phyloP scores from a whole-genome alignment of 805 yeast genomes.

The Starmerella sp. region DNA sequence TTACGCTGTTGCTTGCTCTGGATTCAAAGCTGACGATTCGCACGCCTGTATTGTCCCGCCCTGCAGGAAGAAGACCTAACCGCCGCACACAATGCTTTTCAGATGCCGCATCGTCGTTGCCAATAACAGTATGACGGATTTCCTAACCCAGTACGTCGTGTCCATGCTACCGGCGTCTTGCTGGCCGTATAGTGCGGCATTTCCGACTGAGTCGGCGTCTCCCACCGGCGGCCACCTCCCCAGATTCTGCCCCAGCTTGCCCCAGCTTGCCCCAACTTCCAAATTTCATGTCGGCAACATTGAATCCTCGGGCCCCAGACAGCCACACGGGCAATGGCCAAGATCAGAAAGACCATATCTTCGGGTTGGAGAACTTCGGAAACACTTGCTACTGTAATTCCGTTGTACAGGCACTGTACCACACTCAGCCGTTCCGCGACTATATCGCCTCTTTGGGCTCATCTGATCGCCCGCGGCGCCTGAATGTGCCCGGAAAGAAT shows the following conservation, averaged over 20 bases:
- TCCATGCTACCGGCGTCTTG: too few relatives aligned
- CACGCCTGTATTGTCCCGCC: too few relatives aligned
- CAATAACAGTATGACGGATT: too few relatives aligned
- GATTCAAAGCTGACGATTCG: background rate
- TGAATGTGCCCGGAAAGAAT: constrained; percentile 25
- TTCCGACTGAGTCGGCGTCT: too few relatives aligned
- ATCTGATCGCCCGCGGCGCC: constrained; percentile 32
- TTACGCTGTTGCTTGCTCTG: too few relatives aligned
- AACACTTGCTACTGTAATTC: constrained; percentile 92
- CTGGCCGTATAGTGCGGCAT: too few relatives aligned
- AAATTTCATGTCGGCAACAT: background rate
- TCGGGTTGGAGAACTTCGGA: constrained; percentile 37
- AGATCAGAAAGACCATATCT: constrained; percentile 26
- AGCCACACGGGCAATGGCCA: background rate
- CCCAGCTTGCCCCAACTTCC: background rate
- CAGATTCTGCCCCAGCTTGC: background rate
- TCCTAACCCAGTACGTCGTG: too few relatives aligned
- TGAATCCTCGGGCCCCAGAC: background rate
- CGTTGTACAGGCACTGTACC: constrained; percentile 75
- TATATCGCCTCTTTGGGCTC: constrained; percentile 30
- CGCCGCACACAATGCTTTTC: too few relatives aligned
- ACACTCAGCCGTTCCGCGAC: constrained; percentile 56
- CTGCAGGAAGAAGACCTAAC: too few relatives aligned
- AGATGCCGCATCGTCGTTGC: too few relatives aligned
- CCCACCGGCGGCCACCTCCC: background rate